These are phyloP conservation scores for Auricularia auricula-judae DNA, from an alignment of 768 basidiomycete species.

Conservation along the genomic window DNA sequence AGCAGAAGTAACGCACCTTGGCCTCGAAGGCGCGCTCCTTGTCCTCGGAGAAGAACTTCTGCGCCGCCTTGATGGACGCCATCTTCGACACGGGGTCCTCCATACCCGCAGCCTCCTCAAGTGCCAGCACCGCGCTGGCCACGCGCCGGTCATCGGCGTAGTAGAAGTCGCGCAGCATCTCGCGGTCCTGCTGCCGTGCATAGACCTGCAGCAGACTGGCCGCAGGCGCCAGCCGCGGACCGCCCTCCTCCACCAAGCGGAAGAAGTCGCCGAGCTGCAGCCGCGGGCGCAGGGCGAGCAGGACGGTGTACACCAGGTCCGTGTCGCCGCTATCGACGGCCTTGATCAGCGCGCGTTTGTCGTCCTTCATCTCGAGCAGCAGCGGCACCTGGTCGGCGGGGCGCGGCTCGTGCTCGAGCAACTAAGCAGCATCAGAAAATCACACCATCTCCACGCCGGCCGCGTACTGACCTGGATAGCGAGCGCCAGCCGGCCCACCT, in stretches of 20 bases:
- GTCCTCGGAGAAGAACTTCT: constrained; percentile 91
- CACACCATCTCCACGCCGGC: neutral
- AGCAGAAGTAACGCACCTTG: constrained; percentile 40
- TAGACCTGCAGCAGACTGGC: constrained; percentile 79
- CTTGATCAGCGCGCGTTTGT: constrained; percentile 73
- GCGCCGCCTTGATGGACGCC: constrained; percentile 64
- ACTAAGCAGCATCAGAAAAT: constrained; percentile 26
- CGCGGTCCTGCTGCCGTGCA: constrained; percentile 79
- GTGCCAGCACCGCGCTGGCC: constrained; percentile 80
- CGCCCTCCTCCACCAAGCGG: constrained; percentile 85
- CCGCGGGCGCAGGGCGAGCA: constrained; percentile 76
- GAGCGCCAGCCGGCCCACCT: constrained; percentile 64
- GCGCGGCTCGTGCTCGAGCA: constrained; percentile 82
- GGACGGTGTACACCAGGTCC: constrained; percentile 90
- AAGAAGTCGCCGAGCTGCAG: constrained; percentile 88
- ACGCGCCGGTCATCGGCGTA: constrained; percentile 94
- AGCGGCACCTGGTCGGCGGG: constrained; percentile 91
- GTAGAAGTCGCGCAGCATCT: constrained; percentile 91
- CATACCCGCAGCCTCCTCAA: constrained; percentile 70
- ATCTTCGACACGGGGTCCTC: constrained; percentile 70
- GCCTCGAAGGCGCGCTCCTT: constrained; percentile 87
- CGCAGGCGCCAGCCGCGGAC: constrained; percentile 60
- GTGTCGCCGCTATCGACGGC: constrained; percentile 93
- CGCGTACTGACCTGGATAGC: constrained; percentile 61
- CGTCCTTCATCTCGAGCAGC: constrained; percentile 90